Evolutionary conservation across 805 yeast species (phyloP).

Genomic region (Isabelozyma heimii): DNA sequence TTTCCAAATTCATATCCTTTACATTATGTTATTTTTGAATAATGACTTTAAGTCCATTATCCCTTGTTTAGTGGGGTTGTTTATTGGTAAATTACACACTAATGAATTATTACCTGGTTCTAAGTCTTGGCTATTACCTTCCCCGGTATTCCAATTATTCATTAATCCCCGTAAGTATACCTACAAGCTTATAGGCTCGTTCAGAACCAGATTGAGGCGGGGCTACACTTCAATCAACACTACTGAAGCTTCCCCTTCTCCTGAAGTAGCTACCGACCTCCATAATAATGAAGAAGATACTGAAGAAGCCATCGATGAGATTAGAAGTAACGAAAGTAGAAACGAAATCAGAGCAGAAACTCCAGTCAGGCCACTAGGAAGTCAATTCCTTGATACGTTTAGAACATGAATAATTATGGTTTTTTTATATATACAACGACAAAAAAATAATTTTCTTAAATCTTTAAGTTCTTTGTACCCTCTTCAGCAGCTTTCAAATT

Average conservation of each 20-base stretch:
- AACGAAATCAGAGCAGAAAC: constrained; percentile 48
- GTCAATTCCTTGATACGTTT: constrained; percentile 60
- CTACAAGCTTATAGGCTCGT: background rate
- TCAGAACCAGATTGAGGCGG: constrained; percentile 1
- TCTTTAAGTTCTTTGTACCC: constrained; percentile 25
- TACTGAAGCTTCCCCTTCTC: background rate
- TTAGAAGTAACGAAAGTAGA: constrained; percentile 19
- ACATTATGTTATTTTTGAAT: constrained; percentile 32
- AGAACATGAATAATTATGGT: constrained; percentile 29
- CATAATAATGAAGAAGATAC: constrained; percentile 8
- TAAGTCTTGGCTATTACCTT: constrained; percentile 31
- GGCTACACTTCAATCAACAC: constrained; percentile 5
- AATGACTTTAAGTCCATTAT: constrained; percentile 34
- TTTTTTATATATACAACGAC: background rate
- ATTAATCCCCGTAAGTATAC: constrained; percentile 21
- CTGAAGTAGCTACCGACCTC: background rate
- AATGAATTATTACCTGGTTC: constrained; percentile 37
- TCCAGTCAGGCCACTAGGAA: constrained; percentile 59
- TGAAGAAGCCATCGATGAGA: constrained; percentile 24
- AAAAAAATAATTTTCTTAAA: constrained; percentile 4
- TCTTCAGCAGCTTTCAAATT: constrained; percentile 39
- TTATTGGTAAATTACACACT: constrained; percentile 35
- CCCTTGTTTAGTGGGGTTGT: constrained; percentile 35
- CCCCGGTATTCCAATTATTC: constrained; percentile 21
- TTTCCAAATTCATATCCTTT: constrained; percentile 38